phyloP scores from a whole-genome alignment of 192 early-diverging fungal species.

The Pilobolus umbonatus region DNA sequence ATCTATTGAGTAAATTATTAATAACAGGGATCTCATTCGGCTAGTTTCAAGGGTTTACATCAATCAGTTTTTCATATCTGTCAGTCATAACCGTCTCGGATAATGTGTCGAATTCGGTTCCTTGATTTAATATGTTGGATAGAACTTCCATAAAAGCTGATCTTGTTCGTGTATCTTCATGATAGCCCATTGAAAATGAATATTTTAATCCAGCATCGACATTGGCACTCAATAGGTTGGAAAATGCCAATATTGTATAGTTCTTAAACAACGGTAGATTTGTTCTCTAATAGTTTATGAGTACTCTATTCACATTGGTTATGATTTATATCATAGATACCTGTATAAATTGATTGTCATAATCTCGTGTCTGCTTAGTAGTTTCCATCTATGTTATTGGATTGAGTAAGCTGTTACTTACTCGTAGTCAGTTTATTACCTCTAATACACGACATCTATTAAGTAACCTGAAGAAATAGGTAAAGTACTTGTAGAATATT shows the following conservation, averaged over 20 bases:
- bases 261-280: conserved; percentile 53
- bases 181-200: conserved; percentile 71
- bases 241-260: conserved; percentile 66
- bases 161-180: conserved; percentile 73
- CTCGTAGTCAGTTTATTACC: conserved; percentile 7
- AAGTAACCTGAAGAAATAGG: conserved; percentile 70
- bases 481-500: conserved; percentile 68
- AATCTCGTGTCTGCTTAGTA: background rate
- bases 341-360: background rate
- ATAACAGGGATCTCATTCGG: background rate
- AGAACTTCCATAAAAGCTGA: conserved; percentile 77
- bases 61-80: conserved; percentile 61
- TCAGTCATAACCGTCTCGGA: conserved; percentile 51
- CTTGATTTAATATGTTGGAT: conserved; percentile 70
- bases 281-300: background rate
- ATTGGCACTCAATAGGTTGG: conserved; percentile 77
- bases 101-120: conserved; percentile 63
- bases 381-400: conserved; percentile 23
- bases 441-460: conserved; percentile 59
- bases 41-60: conserved; percentile 30
- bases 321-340: background rate
- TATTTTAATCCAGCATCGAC: conserved; percentile 76
- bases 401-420: conserved; percentile 9
- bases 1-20: conserved; percentile 21
- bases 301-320: background rate